Evolutionary conservation across 768 basidiomycete genomes (phyloP), one percentile per base, ranked within the genome.

Genomic region (Gyrodon lividus): DNA sequence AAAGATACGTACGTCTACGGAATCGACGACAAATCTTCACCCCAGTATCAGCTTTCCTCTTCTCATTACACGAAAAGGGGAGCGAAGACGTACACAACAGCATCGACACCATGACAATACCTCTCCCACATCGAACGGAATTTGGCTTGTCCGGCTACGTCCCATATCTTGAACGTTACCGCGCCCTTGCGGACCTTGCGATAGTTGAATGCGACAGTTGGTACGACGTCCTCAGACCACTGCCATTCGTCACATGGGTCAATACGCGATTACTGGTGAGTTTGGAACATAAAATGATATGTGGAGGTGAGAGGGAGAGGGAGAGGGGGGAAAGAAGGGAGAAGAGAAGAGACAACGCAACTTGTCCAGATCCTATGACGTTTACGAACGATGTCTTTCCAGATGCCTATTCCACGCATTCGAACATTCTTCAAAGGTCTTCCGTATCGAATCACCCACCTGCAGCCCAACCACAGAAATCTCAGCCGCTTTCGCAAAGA

Each of bases 171-270:
- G 63, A 97, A 74, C 0, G 89, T 92, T 1, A 96, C 84, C 53
- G 92, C 95, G 12, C 92, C 92, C 62, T 91, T 92, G 55, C 86
- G 77, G 12, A 96, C 85, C 67, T 90, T 92, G 17, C 90, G 79
- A 61, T 93, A 84, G 60, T 93, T 94, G 75, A 93, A 97, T 6
- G 93, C 92, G 19, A 97, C 89, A 1, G 94, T 97, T 0, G 94
- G 94, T 0, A 93, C 93, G n/a, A 94, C 92, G 48, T 96, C 94
- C 74, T 95, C 92, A 52, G 89, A 92, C 89, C 92, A 97, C 83
- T 95, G 70, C 33, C 16, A 34, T 43, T 44, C 26, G 4, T 31
- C 14, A 13, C 30, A 26, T 33, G 30, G n/a, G 3, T 38, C 6
- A 24, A 48, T 44, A 35, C 55, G 52, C 14, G 17, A 33, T 10